Conservation (phyloP, 2,329 filamentous ascomycete genomes). For the Macroventuria anomochaeta region DNA sequence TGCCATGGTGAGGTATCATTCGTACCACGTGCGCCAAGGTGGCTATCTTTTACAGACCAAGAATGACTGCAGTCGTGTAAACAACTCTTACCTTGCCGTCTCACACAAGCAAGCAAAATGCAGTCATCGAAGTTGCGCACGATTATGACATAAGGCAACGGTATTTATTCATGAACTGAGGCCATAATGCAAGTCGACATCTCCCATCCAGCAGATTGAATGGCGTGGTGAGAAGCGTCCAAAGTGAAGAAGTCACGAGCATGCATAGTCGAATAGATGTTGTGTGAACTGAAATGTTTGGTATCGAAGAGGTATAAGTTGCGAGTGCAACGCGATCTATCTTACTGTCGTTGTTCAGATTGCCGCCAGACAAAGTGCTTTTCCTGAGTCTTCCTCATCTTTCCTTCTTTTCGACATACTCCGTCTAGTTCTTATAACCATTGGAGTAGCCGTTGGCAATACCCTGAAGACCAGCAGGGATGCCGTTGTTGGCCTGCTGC, state of each 20-base stretch:
- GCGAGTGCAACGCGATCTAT: constrained; percentile 7
- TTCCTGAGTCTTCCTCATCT: constrained; percentile 1
- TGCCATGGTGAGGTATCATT: not conserved
- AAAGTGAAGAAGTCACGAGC: too few species aligned
- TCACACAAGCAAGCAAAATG: too few species aligned
- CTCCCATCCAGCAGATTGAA: too few species aligned
- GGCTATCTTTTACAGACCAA: not conserved
- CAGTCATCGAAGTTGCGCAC: too few species aligned
- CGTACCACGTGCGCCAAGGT: not conserved
- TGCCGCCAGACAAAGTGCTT: constrained; percentile 11
- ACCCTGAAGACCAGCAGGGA: constrained; percentile 21
- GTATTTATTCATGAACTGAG: too few species aligned
- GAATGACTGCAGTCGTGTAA: too few species aligned
- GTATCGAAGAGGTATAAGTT: constrained; percentile 15
- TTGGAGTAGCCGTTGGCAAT: constrained; percentile 43
- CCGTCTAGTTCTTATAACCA: constrained; percentile 38
- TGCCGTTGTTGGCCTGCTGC: constrained; percentile 25
- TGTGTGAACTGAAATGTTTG: constrained; percentile 7
- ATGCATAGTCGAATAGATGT: not conserved
- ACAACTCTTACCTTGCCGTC: too few species aligned
- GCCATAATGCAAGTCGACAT: too few species aligned
- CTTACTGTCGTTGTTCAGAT: not conserved
- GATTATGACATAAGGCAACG: too few species aligned
- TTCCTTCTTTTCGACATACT: not conserved
- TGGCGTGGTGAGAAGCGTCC: too few species aligned